Conservation (phyloP, 306 rosid genomes). For the Acacia acuminata region DNA sequence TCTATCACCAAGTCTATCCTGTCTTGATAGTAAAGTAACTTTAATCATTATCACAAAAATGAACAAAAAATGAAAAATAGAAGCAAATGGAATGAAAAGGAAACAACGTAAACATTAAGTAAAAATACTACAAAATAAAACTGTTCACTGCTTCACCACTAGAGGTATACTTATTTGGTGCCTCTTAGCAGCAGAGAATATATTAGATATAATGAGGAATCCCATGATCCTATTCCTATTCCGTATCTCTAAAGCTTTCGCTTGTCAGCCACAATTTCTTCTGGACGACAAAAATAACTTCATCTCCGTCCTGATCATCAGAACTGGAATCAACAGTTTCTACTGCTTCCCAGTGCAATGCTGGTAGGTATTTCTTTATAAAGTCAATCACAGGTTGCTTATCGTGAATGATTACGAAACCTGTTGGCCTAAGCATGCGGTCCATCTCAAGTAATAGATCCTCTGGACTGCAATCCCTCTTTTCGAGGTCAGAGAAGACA, state of each 20-base stretch:
- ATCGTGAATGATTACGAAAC: conserved; percentile 72
- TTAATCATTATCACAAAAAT: conserved; percentile 42
- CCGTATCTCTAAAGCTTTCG: conserved; percentile 62
- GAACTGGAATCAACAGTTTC: conserved; percentile 55
- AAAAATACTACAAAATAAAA: conserved; percentile 53
- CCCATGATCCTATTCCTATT: conserved; percentile 59
- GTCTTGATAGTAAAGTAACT: conserved; percentile 44
- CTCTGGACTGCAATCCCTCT: conserved; percentile 71
- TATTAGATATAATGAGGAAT: conserved; percentile 23
- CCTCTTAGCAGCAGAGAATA: conserved; percentile 47
- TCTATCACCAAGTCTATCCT: conserved; percentile 26
- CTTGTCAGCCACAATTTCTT: conserved; percentile 89
- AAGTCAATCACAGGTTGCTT: conserved; percentile 71
- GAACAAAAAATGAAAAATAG: conserved; percentile 20
- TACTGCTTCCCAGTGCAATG: conserved; percentile 94
- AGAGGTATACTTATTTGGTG: conserved; percentile 43
- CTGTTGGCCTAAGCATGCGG: conserved; percentile 82
- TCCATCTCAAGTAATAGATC: conserved; percentile 92
- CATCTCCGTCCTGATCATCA: conserved; percentile 61
- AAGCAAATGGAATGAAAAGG: conserved; percentile 27
- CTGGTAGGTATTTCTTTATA: conserved; percentile 61
- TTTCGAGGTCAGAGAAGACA: conserved; percentile 73
- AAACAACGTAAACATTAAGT: conserved; percentile 31
- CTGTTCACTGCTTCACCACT: conserved; percentile 45
- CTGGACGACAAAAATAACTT: conserved; percentile 64